Evolutionary conservation across 2,329 filamentous ascomycete species (phyloP).

Genomic region (Pseudogymnoascus sp.): DNA sequence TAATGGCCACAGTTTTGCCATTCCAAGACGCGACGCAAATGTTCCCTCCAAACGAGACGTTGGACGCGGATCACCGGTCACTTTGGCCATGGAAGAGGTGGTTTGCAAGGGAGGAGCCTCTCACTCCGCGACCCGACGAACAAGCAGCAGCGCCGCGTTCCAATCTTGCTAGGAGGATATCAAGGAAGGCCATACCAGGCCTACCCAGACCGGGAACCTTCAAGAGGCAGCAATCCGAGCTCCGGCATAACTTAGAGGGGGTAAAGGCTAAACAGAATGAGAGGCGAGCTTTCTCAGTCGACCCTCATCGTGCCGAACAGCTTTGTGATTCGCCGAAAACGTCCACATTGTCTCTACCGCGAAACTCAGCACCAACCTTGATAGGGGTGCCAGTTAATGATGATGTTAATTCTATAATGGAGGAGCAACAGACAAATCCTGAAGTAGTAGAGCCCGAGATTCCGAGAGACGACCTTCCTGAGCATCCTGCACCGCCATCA

Average conservation of each 20-base stretch:
- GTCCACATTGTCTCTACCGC: conserved; percentile 17
- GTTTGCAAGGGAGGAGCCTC: conserved; percentile 25
- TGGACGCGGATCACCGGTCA: conserved; percentile 24
- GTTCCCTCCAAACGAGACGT: conserved; percentile 22
- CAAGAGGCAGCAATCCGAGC: conserved; percentile 74
- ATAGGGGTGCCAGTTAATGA: conserved; percentile 20
- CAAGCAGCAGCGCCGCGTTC: conserved; percentile 15
- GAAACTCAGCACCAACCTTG: conserved; percentile 27
- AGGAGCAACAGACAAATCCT: conserved; percentile 14
- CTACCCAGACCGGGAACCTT: conserved; percentile 71
- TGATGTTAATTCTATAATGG: conserved; percentile 18
- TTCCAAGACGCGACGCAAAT: conserved; percentile 22
- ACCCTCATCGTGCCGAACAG: conserved; percentile 33
- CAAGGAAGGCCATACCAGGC: conserved; percentile 61
- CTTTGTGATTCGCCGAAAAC: conserved; percentile 21
- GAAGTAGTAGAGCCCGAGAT: conserved; percentile 2
- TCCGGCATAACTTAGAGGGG: conserved; percentile 62
- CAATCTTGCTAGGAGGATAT: conserved; percentile 26
- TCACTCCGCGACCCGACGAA: conserved; percentile 18
- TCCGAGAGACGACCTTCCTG: not conserved
- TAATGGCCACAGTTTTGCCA: conserved; percentile 1
- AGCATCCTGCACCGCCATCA: conserved; percentile 11
- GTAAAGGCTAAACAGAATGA: conserved; percentile 54
- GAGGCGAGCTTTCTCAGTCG: conserved; percentile 62
- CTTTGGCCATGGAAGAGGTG: conserved; percentile 28